A percentile compares a stretch with the other conserved stretches of the same genome.
Evolutionary conservation across 2,329 filamentous ascomycete genomes (phyloP).

Genomic region (Lasiodiplodia gonubiensis): DNA sequence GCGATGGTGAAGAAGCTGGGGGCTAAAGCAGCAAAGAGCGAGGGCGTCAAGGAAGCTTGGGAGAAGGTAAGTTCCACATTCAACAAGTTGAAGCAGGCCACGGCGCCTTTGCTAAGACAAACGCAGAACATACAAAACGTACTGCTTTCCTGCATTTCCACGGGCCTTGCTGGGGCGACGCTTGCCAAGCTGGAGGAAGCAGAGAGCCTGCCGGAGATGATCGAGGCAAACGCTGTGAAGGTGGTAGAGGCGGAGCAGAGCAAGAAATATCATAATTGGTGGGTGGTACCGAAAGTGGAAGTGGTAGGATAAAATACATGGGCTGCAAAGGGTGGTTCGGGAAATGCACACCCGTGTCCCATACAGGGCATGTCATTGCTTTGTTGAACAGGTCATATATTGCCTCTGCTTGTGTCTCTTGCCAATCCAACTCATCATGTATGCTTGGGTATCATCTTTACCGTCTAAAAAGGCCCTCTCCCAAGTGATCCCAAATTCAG

Average conservation of each 20-base stretch:
- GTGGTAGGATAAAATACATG: constrained; percentile 29
- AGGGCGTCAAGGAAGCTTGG: constrained; percentile 48
- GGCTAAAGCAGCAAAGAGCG: constrained; percentile 39
- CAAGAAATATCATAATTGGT: constrained; percentile 52
- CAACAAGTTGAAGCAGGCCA: not conserved
- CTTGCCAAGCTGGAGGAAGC: constrained; percentile 33
- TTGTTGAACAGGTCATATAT: not conserved
- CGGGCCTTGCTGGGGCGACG: constrained; percentile 40
- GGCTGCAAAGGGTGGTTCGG: constrained; percentile 19
- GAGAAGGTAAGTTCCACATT: constrained; percentile 36
- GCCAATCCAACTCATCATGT: not conserved
- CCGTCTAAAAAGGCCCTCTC: not conserved
- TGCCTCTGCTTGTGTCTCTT: not conserved
- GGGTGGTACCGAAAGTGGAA: constrained; percentile 52
- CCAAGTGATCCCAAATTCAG: not conserved
- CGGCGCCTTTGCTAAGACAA: not conserved
- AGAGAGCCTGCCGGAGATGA: constrained; percentile 21
- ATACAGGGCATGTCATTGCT: not conserved
- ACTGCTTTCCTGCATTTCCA: constrained; percentile 37
- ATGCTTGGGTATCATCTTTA: not conserved
- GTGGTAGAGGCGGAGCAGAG: constrained; percentile 37
- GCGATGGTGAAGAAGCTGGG: constrained; percentile 45
- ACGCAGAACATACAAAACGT: constrained; percentile 20
- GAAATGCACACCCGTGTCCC: not conserved
- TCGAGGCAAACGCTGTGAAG: constrained; percentile 8